phyloP scores from a whole-genome alignment of 140 eudicot species.

The Ambrosia hybrid region DNA sequence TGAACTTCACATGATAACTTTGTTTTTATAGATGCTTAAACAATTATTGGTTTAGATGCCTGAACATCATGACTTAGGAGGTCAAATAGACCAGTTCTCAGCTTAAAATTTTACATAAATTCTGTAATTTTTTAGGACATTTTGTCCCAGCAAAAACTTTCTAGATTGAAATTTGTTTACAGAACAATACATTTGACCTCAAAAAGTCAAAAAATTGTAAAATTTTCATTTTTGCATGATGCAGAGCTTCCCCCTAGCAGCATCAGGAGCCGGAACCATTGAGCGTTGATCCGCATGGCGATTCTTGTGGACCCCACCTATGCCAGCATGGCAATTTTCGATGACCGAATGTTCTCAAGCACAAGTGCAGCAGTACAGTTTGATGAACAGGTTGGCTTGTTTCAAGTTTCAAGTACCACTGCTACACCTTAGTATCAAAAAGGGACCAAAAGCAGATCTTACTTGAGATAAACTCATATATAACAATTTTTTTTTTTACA shows the following conservation, averaged over 20 bases:
- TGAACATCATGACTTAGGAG: constrained; percentile 1
- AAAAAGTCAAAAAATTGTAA: constrained; percentile 8
- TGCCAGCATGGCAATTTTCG: constrained; percentile 22
- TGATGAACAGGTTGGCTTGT: constrained; percentile 40
- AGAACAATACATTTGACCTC: constrained; percentile 1
- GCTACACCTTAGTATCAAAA: constrained; percentile 25
- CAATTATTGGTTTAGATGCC: not conserved
- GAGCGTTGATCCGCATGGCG: constrained; percentile 2
- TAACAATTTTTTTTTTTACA: constrained; percentile 9
- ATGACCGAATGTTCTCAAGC: constrained; percentile 33
- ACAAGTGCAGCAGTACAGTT: constrained; percentile 40
- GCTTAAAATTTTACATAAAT: not conserved
- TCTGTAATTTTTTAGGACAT: not conserved
- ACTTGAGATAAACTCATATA: constrained; percentile 37
- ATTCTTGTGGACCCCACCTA: constrained; percentile 7
- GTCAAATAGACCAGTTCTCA: constrained; percentile 3
- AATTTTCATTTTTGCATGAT: constrained; percentile 5
- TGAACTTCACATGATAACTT: too few species aligned
- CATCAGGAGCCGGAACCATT: constrained; percentile 30
- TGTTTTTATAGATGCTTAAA: not conserved
- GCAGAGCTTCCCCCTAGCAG: constrained; percentile 32
- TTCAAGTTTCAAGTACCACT: constrained; percentile 33
- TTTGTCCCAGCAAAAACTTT: not conserved
- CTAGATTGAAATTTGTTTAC: not conserved
- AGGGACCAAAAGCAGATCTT: constrained; percentile 34